Base-by-base conservation (phyloP, 2,329 filamentous ascomycete genomes). In the Epichloe brachyelytri region DNA sequence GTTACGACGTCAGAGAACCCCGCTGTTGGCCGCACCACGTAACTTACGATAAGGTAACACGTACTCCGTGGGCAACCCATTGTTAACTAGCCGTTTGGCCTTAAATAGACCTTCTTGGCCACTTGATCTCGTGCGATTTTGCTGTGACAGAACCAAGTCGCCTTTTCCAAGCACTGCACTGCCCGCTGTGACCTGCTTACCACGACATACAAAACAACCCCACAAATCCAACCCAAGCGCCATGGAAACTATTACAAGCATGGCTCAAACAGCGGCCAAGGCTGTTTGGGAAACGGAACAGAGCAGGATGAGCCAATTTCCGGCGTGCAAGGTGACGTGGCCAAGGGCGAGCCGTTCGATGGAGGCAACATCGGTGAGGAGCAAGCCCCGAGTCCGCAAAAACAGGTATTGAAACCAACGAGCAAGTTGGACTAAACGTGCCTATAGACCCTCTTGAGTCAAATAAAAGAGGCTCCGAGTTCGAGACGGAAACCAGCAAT, bases 341-440 rank as follows among this genome's bases (percentile, higher is more conserved):
- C 76, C 22, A 74, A 73, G 43, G 79, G 78, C 12, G 83, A 91
- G 64, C 88, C 88, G 0, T 94, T 82, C 59, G 88, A 93, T 62
- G 80, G 80, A 52, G 88, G 88, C 46, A 93, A 93, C 64, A 68
- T 78, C n/a, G 75, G 79, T 71, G 76, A 41, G 62, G 14, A 38
- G 15, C 12, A n/a, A 37, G 36, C 12, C 36, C 36, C 5, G 15
- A 38, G 26, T 30, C 26, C 26, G 26, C 26, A 4, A 30, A 30
- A 30, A 30, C 8, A 30, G 26, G 8, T 11, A 4, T 4, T 30
- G 26, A 3, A 4, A 30, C 26, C 26, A 30, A 30, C 8, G 26
- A 30, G 26, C 26, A 30, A 30, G 26, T 11, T 30, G 26, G 26
- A 30, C 26, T 30, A 30, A 30, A 30, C 26, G 26, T 30, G 26